Evolutionary conservation across 257 asterid genomes (phyloP).

Genomic region (Solanum rostratum): DNA sequence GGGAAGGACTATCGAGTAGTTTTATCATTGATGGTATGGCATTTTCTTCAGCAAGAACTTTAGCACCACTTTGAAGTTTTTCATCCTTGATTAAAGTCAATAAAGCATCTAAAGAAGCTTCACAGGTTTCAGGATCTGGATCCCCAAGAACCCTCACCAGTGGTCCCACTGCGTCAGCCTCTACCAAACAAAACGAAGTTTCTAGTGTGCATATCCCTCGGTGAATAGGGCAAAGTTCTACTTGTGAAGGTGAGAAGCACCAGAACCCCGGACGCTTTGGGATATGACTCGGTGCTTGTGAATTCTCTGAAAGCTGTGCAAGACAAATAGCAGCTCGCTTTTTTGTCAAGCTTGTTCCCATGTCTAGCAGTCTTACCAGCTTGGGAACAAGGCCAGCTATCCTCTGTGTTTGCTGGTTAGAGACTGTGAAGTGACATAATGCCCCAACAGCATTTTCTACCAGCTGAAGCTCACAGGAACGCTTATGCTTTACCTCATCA

Average conservation of each 20-base stretch:
- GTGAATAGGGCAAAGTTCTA: slow-evolving; percentile 42
- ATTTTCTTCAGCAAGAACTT: slow-evolving; percentile 39
- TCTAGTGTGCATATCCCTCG: slow-evolving; percentile 33
- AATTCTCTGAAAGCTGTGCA: slow-evolving; percentile 41
- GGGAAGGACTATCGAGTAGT: slow-evolving; percentile 31
- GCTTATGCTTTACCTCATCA: slow-evolving; percentile 5
- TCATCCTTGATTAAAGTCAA: slow-evolving; percentile 39
- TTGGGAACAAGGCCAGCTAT: slow-evolving; percentile 32
- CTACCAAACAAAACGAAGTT: slow-evolving; percentile 48
- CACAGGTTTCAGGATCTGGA: slow-evolving; percentile 31
- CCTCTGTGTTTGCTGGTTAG: slow-evolving; percentile 25
- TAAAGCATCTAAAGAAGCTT: slow-evolving; percentile 60
- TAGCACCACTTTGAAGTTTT: slow-evolving; percentile 37
- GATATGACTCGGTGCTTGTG: slow-evolving; percentile 26
- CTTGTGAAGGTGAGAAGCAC: slow-evolving; percentile 43
- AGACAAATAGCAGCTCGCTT: slow-evolving; percentile 35
- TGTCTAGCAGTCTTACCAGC: slow-evolving; percentile 36
- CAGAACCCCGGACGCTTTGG: slow-evolving; percentile 29
- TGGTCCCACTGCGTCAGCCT: slow-evolving; percentile 38
- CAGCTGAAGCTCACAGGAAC: slow-evolving; percentile 14
- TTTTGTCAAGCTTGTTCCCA: slow-evolving; percentile 29
- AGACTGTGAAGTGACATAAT: slow-evolving; percentile 35
- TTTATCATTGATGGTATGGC: slow-evolving; percentile 37
- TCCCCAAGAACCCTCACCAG: slow-evolving; percentile 36
- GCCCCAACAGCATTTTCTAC: slow-evolving; percentile 48